phyloP scores from a whole-genome alignment of 116 monocot species.

The Trichopus zeylanicus region DNA sequence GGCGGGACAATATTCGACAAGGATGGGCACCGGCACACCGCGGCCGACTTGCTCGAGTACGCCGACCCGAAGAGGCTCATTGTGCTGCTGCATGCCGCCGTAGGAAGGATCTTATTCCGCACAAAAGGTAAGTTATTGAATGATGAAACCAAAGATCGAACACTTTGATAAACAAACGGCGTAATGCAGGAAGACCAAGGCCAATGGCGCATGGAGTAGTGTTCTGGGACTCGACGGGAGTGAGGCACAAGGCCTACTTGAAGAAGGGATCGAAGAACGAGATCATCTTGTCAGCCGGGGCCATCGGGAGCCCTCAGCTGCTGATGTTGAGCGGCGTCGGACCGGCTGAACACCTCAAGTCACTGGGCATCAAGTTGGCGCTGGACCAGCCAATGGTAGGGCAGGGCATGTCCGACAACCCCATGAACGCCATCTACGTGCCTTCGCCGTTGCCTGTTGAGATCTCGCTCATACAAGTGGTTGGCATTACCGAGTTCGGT shows the following conservation, averaged over 20 bases:
- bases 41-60: conserved; percentile 41
- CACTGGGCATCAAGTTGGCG: conserved; percentile 39
- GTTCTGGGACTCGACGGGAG: conserved; percentile 32
- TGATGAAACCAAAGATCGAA: too few relatives aligned
- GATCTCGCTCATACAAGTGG: conserved; percentile 42
- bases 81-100: conserved; percentile 41
- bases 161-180: too few relatives aligned
- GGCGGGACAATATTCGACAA: conserved; percentile 46
- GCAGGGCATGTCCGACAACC: conserved; percentile 62
- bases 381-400: conserved; percentile 55
- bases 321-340: conserved; percentile 79
- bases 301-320: conserved; percentile 60
- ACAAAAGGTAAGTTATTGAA: conserved; percentile 6
- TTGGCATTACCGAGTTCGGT: conserved; percentile 40
- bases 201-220: conserved; percentile 40
- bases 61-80: conserved; percentile 24
- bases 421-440: conserved; percentile 64
- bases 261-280: conserved; percentile 25
- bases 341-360: conserved; percentile 36
- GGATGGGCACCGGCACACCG: conserved; percentile 38
- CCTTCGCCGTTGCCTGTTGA: conserved; percentile 54
- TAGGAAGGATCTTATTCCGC: conserved; percentile 22
- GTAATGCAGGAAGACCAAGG: conserved; percentile 15
- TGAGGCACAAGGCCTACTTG: conserved; percentile 34
- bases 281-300: conserved; percentile 44